Evolutionary conservation across 2,329 filamentous ascomycete species (phyloP).

Genomic region (Colletotrichum tofieldiae): DNA sequence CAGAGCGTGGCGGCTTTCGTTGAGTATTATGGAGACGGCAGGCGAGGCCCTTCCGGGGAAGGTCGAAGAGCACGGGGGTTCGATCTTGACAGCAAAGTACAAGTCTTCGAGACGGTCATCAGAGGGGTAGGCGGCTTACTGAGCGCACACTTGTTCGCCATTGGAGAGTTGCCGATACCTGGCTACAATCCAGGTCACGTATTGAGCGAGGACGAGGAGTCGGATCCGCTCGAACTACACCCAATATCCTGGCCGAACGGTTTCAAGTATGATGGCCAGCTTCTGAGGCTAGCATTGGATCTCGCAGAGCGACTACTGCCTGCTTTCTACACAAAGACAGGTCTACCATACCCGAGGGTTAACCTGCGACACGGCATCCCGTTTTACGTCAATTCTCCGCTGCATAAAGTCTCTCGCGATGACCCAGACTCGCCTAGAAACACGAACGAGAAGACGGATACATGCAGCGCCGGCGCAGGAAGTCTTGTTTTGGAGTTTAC

Average conservation of each 20-base stretch:
- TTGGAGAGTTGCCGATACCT: slow-evolving; percentile 89
- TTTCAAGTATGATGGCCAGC: slow-evolving; percentile 89
- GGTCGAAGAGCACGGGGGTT: slow-evolving; percentile 86
- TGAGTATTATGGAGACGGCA: slow-evolving; percentile 88
- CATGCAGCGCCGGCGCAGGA: slow-evolving; percentile 96
- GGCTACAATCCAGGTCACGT: slow-evolving; percentile 75
- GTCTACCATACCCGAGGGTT: slow-evolving; percentile 94
- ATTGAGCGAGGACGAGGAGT: slow-evolving; percentile 47
- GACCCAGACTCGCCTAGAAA: slow-evolving; percentile 56
- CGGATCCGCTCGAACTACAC: slow-evolving; percentile 61
- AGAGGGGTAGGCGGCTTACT: slow-evolving; percentile 91
- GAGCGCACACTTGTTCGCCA: slow-evolving; percentile 93
- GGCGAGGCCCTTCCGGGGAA: slow-evolving; percentile 75
- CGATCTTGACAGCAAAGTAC: slow-evolving; percentile 96
- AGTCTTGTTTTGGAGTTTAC: slow-evolving; percentile 95
- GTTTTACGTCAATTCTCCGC: slow-evolving; percentile 89
- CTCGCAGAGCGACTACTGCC: slow-evolving; percentile 87
- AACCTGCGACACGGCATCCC: slow-evolving; percentile 93
- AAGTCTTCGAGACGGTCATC: slow-evolving; percentile 98
- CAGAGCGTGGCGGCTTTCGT: slow-evolving; percentile 83
- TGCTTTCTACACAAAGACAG: slow-evolving; percentile 92
- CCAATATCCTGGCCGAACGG: slow-evolving; percentile 79
- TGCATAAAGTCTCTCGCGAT: slow-evolving; percentile 72
- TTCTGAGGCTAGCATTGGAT: slow-evolving; percentile 90
- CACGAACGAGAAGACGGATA: slow-evolving; percentile 83